Base-by-base conservation (phyloP, 2,329 filamentous ascomycete genomes). In the Diaporthe sp. region DNA sequence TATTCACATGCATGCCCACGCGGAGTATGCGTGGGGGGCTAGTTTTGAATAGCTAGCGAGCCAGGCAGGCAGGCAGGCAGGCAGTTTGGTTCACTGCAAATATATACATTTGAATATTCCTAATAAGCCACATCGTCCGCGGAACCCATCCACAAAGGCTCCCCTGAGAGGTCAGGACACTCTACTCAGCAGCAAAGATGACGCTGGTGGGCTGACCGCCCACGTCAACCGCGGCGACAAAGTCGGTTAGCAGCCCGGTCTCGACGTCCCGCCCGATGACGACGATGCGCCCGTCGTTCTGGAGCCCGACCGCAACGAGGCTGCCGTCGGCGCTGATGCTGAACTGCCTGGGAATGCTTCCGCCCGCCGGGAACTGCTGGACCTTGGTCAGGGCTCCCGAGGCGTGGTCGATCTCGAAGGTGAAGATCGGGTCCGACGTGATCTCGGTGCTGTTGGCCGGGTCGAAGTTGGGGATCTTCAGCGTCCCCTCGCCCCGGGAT, bases 271-370 rank as follows among this genome's bases (percentile, higher is more conserved):
- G 86, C 78, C 84, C 81, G 63, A 93, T 88, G 66, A 96, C 82
- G 9, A 88, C 89, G 1, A 94, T 89, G 39, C 88, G 89, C 42
- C 86, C 84, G 68, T 90, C 90, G 22, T 83, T 82, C 82, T 95
- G 92, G 76, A 93, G 86, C 0, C 88, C 92, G 37, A 94, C 89
- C 1, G 92, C 93, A 4, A 94, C 83, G 74, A 92, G 82, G 71
- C 87, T 87, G 1, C 93, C 93, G 15, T 87, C 88, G 75, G 86
- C 87, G 81, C 93, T 95, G 73, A 94, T 83, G 68, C 87, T 88
- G 81, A 94, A 93, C 53, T 93, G 92, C 30, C 94, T 88, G 0
- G 94, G 94, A 72, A 87, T 88, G 10, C 84, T 81, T 3, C 94
- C 94, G 65, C 92, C 92, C 0, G 91, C 88, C 0, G 92, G 86